Conservation (phyloP, 2,329 filamentous ascomycete species). For the Waltergamsia citrina region DNA sequence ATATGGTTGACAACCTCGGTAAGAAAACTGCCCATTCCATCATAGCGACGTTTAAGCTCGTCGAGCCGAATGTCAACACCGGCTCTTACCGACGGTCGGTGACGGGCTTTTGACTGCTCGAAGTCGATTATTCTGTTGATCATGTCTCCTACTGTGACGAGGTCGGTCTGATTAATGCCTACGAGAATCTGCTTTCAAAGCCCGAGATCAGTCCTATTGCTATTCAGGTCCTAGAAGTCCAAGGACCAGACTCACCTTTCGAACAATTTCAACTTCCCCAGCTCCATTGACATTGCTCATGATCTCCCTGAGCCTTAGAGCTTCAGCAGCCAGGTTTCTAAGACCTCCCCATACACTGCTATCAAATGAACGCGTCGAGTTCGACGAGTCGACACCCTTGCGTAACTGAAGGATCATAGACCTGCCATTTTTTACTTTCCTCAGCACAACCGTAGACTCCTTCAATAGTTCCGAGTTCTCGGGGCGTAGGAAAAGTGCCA, state of each 20-base stretch:
- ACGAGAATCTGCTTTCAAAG: slow-evolving; percentile 51
- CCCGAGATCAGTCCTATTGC: no score
- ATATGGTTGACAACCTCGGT: slow-evolving; percentile 58
- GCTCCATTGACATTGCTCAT: slow-evolving; percentile 23
- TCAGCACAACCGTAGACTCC: slow-evolving; percentile 51
- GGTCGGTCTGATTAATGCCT: slow-evolving; percentile 44
- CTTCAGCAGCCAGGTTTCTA: slow-evolving; percentile 58
- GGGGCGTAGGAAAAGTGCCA: slow-evolving; percentile 55
- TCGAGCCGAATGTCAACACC: slow-evolving; percentile 72
- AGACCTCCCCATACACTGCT: slow-evolving; percentile 68
- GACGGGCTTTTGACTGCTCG: slow-evolving; percentile 60
- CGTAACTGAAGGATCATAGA: slow-evolving; percentile 59
- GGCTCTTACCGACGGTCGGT: slow-evolving; percentile 61
- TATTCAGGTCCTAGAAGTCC: no score
- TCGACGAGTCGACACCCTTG: slow-evolving; percentile 60
- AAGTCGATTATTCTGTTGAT: slow-evolving; percentile 76
- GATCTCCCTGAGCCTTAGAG: slow-evolving; percentile 58
- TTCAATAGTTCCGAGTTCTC: slow-evolving; percentile 53
- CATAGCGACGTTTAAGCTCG: slow-evolving; percentile 65
- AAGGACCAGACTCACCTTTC: slow-evolving; percentile 29
- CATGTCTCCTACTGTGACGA: slow-evolving; percentile 58
- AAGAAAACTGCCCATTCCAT: slow-evolving; percentile 67
- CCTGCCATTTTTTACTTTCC: slow-evolving; percentile 67
- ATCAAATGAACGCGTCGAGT: slow-evolving; percentile 41
- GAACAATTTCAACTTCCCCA: slow-evolving; percentile 9